Percentiles rank a stretch among this genome's conserved stretches.
phyloP scores from a whole-genome alignment of 495 filamentous ascomycete species.

The Lentithecium fluviatile region DNA sequence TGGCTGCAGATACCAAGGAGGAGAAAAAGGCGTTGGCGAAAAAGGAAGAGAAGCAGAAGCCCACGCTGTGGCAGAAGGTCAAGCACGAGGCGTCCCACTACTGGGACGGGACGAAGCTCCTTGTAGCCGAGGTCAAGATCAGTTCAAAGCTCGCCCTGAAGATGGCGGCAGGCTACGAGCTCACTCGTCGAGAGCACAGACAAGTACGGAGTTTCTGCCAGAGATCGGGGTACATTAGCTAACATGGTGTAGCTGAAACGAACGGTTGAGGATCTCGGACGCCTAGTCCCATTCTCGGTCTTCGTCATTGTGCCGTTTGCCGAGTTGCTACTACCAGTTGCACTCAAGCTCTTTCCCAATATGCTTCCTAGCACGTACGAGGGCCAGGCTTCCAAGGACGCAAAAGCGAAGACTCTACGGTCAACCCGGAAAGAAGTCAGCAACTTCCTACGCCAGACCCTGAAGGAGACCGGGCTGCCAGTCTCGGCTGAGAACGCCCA shows the following conservation, averaged over 20 bases:
- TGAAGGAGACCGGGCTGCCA: constrained; percentile 90
- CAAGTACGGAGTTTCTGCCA: constrained; percentile 55
- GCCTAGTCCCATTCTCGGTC: constrained; percentile 92
- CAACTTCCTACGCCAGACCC: constrained; percentile 80
- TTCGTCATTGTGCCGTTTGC: constrained; percentile 97
- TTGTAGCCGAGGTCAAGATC: constrained; percentile 89
- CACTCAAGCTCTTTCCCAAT: constrained; percentile 93
- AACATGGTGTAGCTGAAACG: constrained; percentile 63
- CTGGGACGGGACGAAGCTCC: constrained; percentile 98
- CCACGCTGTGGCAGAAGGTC: constrained; percentile 86
- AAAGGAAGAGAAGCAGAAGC: constrained; percentile 75
- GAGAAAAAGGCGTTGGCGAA: constrained; percentile 55
- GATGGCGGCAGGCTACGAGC: constrained; percentile 97
- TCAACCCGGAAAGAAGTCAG: constrained; percentile 92
- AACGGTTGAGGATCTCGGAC: constrained; percentile 89
- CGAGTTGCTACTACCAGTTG: constrained; percentile 90
- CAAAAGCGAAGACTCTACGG: constrained; percentile 78
- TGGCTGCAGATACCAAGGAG: constrained; percentile 44
- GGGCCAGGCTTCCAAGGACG: constrained; percentile 81
- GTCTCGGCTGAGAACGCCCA: constrained; percentile 81
- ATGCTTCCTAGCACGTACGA: constrained; percentile 97
- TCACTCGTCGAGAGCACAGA: constrained; percentile 87
- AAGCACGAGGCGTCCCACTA: constrained; percentile 92
- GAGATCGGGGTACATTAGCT: background rate
- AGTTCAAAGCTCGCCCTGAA: constrained; percentile 86